A percentile compares a stretch with the other conserved stretches of the same genome.
phyloP scores from a whole-genome alignment of 169 alveolate genomes.

The Amoebophrya sp. region DNA sequence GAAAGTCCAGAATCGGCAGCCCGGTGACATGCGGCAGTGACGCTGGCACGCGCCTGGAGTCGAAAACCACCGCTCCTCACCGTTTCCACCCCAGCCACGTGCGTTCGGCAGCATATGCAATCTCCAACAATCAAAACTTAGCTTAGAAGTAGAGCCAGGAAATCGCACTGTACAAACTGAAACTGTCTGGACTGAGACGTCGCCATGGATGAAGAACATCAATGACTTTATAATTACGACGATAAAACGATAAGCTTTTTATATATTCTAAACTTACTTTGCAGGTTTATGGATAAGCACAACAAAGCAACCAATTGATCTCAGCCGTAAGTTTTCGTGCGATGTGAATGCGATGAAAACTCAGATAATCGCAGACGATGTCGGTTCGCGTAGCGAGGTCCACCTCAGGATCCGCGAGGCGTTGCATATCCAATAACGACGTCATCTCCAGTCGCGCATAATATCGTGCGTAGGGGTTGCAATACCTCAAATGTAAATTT shows the following conservation, averaged over 20 bases:
- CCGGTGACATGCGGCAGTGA: constrained; percentile 2
- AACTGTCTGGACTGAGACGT: too few relatives aligned
- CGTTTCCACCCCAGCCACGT: constrained; percentile 18
- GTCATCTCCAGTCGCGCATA: constrained; percentile 23
- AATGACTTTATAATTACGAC: too few relatives aligned
- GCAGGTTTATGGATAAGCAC: too few relatives aligned
- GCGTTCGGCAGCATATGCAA: not conserved
- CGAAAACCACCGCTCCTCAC: constrained; percentile 11
- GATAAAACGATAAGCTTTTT: too few relatives aligned
- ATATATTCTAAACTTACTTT: too few relatives aligned
- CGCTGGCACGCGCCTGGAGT: constrained; percentile 21
- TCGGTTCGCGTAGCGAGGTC: constrained; percentile 10
- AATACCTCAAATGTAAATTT: too few relatives aligned
- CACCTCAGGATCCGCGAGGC: not conserved
- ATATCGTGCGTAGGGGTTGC: constrained; percentile 25
- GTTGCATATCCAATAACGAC: not conserved
- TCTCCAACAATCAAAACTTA: not conserved
- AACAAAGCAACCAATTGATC: too few relatives aligned
- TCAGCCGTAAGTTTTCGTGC: too few relatives aligned
- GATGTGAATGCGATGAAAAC: constrained; percentile 3
- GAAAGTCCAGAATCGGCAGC: constrained; percentile 25
- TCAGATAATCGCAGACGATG: constrained; percentile 5
- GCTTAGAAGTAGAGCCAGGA: too few relatives aligned
- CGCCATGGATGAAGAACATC: too few relatives aligned
- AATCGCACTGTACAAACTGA: too few relatives aligned